Conservation (phyloP, 1,284 basidiomycete species). For the Cryptococcus amylolentus region DNA sequence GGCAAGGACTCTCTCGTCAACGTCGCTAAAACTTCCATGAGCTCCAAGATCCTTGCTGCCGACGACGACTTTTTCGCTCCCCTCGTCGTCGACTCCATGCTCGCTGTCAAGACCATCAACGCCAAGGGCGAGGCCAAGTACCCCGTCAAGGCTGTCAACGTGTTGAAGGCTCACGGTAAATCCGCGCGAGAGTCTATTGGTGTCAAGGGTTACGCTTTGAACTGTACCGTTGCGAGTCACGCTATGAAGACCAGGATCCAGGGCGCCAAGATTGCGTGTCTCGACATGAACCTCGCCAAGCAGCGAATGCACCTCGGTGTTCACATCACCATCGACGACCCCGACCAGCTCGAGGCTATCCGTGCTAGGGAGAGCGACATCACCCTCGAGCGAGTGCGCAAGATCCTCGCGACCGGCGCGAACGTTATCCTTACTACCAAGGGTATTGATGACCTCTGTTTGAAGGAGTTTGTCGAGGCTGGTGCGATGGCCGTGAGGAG, state of each 20-base stretch:
- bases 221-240: constrained; percentile 98
- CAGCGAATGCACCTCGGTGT: constrained; percentile 96
- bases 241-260: constrained; percentile 96
- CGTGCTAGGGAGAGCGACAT: constrained; percentile 94
- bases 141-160: constrained; percentile 98
- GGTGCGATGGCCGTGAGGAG: constrained; percentile 98
- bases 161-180: constrained; percentile 97
- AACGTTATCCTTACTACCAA: constrained; percentile 98
- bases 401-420: constrained; percentile 92
- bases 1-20: constrained; percentile 92
- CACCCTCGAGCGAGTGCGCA: constrained; percentile 90
- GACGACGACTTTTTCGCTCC: constrained; percentile 98
- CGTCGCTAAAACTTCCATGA: constrained; percentile 98
- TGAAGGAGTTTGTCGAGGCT: constrained; percentile 99
- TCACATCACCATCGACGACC: constrained; percentile 96
- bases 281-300: constrained; percentile 98
- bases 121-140: constrained; percentile 95
- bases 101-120: constrained; percentile 94
- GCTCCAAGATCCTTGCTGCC: constrained; percentile 95
- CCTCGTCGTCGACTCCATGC: constrained; percentile 98
- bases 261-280: constrained; percentile 94
- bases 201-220: constrained; percentile 95
- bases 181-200: constrained; percentile 93
- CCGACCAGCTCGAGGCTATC: constrained; percentile 94
- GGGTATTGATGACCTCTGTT: constrained; percentile 95